Evolutionary conservation across 257 asterid species (phyloP), one percentile per base, ranked within the genome.

Genomic region (Plantago major): DNA sequence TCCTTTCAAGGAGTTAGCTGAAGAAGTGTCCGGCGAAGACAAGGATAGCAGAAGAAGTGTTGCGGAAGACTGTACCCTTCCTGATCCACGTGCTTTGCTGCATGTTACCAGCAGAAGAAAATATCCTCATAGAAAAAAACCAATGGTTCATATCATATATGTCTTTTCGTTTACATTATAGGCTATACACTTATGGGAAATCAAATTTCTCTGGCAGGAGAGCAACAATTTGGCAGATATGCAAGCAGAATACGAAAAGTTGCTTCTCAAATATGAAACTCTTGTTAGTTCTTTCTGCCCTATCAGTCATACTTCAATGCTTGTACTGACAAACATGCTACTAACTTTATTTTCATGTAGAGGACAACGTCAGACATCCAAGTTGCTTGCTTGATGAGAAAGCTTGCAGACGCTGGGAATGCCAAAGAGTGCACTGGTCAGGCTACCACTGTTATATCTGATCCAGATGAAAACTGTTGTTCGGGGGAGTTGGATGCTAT

Each of bases 91-190:
- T 71, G 79, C 89, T 70, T 69, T 92, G 67, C 76, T 83, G 81
- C 84, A 84, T 78, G 95, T 92, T 64, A 92, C 99, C 71, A 89
- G 82, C 68, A 76, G 99, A 79, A 83, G 79, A 78, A 92, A 86
- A 81, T 73, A 69, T 65, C 78, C 84, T 10, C 68, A 76, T 60
- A 71, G 84, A 72, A 81, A 80, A 73, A 79, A 80, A 69, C 81
- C 71, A n/a, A 74, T 56, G 89, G 99, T 92, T 67, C n/a, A 53
- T 72, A 67, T 62, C 73, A 40, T 59, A 50, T 48, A 59, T 42
- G 46, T 48, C 18, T 43, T 52, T 47, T 7, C 55, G 17, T 62
- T 59, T 40, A 38, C 14, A 12, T 52, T 67, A 45, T 55, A 7
- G 19, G 66, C 40, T 63, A 45, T 42, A 13, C 11, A 51, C 19